Percentiles rank a stretch among this genome's conserved stretches.
Conservation (phyloP, 2,329 filamentous ascomycete species). For the Epicoccum sorghinum region DNA sequence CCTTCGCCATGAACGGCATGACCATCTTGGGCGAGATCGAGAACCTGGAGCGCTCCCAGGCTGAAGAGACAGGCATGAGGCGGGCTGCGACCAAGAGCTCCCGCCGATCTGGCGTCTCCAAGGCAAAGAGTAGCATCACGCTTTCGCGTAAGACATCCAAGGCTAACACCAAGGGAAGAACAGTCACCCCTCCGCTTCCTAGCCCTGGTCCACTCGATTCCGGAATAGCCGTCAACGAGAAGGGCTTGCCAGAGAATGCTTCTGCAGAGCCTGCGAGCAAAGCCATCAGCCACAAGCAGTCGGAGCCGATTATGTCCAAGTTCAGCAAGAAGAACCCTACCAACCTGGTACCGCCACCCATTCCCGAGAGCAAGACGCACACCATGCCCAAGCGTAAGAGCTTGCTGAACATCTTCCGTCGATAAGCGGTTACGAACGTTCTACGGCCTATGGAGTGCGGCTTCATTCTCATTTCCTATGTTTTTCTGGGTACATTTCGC, state of each 20-base stretch:
- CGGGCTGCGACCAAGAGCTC: slow-evolving; percentile 48
- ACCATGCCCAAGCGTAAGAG: slow-evolving; percentile 56
- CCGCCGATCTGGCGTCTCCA: slow-evolving; percentile 39
- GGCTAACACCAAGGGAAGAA: slow-evolving; percentile 32
- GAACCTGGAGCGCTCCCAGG: slow-evolving; percentile 57
- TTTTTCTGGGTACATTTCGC: neutral
- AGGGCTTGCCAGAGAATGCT: slow-evolving; percentile 23
- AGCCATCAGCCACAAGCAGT: slow-evolving; percentile 31
- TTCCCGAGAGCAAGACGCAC: slow-evolving; percentile 40
- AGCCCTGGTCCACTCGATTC: slow-evolving; percentile 46
- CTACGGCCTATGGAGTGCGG: neutral
- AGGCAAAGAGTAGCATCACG: slow-evolving; percentile 47
- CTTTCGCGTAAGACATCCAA: slow-evolving; percentile 43
- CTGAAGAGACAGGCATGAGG: slow-evolving; percentile 52
- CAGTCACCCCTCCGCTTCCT: slow-evolving; percentile 41
- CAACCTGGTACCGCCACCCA: slow-evolving; percentile 35
- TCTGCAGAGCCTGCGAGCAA: slow-evolving; percentile 25
- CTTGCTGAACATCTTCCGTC: slow-evolving; percentile 53
- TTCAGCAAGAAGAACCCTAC: slow-evolving; percentile 26
- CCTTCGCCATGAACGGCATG: slow-evolving; percentile 71
- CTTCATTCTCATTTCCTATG: neutral
- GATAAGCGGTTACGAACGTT: slow-evolving; percentile 17
- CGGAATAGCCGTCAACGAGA: slow-evolving; percentile 41
- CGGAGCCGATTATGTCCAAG: slow-evolving; percentile 30
- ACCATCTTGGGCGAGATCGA: slow-evolving; percentile 74